These are phyloP conservation scores for Citrus maxima DNA, from an alignment of 345 rosid genomes.

Conservation along the genomic window DNA sequence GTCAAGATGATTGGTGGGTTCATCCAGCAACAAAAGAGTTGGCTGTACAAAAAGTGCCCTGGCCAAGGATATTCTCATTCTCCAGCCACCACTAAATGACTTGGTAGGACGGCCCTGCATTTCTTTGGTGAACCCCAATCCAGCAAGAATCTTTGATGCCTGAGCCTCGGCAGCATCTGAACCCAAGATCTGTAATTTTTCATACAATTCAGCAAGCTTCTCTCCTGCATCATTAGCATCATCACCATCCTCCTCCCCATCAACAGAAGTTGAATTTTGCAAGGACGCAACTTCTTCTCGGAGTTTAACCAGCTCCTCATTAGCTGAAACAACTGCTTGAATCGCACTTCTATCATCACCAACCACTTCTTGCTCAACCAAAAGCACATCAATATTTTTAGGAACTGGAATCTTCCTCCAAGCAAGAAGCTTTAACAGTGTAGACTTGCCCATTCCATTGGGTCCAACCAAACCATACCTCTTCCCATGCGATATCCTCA, in stretches of 20 bases:
- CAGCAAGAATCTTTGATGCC: conserved; percentile 94
- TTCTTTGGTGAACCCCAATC: conserved; percentile 85
- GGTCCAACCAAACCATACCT: conserved; percentile 97
- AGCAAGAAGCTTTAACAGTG: conserved; percentile 85
- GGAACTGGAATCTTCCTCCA: conserved; percentile 99
- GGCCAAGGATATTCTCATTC: conserved; percentile 95
- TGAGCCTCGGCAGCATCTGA: conserved; percentile 96
- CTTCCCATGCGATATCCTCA: conserved; percentile 92
- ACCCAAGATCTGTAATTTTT: conserved; percentile 79
- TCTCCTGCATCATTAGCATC: conserved; percentile 73
- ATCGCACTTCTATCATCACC: conserved; percentile 88
- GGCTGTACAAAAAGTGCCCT: conserved; percentile 96
- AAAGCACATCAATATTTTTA: conserved; percentile 87
- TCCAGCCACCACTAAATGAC: conserved; percentile 99
- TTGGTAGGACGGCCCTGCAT: conserved; percentile 80
- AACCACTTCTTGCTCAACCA: conserved; percentile 92
- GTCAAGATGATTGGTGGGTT: conserved; percentile 98
- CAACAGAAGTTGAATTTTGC: conserved; percentile 40
- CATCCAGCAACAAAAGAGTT: conserved; percentile 83
- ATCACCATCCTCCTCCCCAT: conserved; percentile 27
- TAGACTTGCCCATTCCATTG: conserved; percentile 96
- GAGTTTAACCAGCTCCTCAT: conserved; percentile 69
- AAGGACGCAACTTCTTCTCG: conserved; percentile 64
- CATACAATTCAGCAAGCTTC: conserved; percentile 79
- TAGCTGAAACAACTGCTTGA: conserved; percentile 87